A percentile compares a stretch with the other conserved stretches of the same genome.
Evolutionary conservation across 2,329 filamentous ascomycete species (phyloP).

Genomic region (Aspergillus caelatus): DNA sequence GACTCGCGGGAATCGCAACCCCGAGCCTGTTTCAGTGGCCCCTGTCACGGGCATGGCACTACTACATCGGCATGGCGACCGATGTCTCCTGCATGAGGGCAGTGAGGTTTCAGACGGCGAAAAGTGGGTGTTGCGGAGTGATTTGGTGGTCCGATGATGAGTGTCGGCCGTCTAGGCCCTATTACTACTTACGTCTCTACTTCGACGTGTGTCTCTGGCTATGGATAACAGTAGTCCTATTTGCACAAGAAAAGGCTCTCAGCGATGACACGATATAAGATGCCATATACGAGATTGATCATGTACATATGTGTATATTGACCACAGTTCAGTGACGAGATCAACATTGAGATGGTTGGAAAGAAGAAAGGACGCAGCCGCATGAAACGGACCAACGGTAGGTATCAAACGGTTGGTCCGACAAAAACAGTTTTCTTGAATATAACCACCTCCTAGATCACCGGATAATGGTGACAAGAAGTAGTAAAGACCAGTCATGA

Average conservation of each 20-base stretch:
- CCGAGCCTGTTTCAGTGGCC: slow-evolving; percentile 70
- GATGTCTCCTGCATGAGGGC: slow-evolving; percentile 88
- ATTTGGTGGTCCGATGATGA: slow-evolving; percentile 58
- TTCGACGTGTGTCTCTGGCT: background rate
- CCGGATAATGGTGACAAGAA: slow-evolving; percentile 12
- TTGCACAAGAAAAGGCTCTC: slow-evolving; percentile 3
- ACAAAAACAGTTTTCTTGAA: background rate
- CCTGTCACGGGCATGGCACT: slow-evolving; percentile 84
- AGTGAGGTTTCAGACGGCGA: slow-evolving; percentile 76
- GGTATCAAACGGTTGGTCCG: background rate
- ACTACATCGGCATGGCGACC: slow-evolving; percentile 84
- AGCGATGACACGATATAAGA: background rate
- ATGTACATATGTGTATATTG: slow-evolving; percentile 4
- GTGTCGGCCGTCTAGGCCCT: background rate
- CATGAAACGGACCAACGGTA: background rate
- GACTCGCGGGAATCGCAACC: slow-evolving; percentile 45
- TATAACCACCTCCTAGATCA: slow-evolving; percentile 1
- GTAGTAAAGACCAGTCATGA: slow-evolving; percentile 12
- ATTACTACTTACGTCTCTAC: background rate
- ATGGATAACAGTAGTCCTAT: slow-evolving; percentile 6
- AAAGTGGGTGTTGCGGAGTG: slow-evolving; percentile 89
- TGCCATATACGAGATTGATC: background rate
- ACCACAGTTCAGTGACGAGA: background rate
- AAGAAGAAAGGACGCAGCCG: background rate
- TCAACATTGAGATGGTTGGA: slow-evolving; percentile 3